Conservation (phyloP, 148 eudicot species). For the Rhododendron kiyosumense region DNA sequence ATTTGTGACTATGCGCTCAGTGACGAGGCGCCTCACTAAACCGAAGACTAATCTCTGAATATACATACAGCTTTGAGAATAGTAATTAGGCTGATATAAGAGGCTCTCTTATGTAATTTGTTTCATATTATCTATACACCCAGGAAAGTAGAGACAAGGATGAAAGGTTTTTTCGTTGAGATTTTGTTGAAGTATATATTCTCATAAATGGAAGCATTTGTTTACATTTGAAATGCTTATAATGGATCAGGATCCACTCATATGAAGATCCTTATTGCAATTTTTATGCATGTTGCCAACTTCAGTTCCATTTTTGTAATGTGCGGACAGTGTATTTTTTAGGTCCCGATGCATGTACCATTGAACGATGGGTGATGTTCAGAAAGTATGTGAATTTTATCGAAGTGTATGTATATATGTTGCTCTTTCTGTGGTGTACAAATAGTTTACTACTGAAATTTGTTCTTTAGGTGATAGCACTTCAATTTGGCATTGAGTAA, state of each 20-base stretch:
- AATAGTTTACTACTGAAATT: too few species aligned
- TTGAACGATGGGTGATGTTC: too few species aligned
- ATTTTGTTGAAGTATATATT: neutral
- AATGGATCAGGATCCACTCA: neutral
- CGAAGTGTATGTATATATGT: too few species aligned
- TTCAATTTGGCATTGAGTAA: too few species aligned
- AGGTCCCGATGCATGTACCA: too few species aligned
- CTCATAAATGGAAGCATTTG: neutral
- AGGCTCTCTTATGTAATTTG: neutral
- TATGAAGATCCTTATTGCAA: neutral
- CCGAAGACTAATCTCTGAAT: conserved; percentile 66
- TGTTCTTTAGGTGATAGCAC: too few species aligned
- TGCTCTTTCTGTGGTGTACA: too few species aligned
- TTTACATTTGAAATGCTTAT: neutral
- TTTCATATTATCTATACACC: neutral
- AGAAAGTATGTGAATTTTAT: too few species aligned
- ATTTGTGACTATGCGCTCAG: conserved; percentile 85
- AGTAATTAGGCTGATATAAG: neutral
- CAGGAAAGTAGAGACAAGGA: neutral
- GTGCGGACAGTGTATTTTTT: too few species aligned
- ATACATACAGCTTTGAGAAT: neutral
- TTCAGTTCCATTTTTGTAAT: neutral
- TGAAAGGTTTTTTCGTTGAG: neutral
- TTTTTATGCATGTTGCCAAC: neutral
- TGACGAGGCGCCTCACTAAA: conserved; percentile 57